Evolutionary conservation across 257 asterid genomes (phyloP).

Genomic region (Scutellaria barbata): DNA sequence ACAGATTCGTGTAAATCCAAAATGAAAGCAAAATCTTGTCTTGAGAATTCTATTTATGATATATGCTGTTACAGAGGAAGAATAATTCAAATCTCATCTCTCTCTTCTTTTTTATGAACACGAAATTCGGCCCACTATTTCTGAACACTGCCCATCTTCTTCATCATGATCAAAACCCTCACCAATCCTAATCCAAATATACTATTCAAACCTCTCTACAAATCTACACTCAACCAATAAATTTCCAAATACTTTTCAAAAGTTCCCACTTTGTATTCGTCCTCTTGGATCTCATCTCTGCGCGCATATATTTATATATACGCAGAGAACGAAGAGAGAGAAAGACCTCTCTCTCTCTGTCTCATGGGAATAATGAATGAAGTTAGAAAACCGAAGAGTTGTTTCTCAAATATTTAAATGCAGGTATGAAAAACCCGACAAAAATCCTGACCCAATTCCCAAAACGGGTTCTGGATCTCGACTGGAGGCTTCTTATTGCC

Average conservation of each 20-base stretch:
- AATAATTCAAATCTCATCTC: too few species aligned
- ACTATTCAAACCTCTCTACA: conserved; percentile 27
- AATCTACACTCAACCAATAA: background rate
- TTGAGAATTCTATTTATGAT: too few species aligned
- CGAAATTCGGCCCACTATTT: too few species aligned
- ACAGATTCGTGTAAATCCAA: too few species aligned
- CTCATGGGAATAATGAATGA: conserved; percentile 31
- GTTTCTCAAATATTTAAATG: background rate
- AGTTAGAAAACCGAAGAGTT: conserved; percentile 16
- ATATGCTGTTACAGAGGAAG: too few species aligned
- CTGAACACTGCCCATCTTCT: background rate
- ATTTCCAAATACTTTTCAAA: conserved; percentile 7
- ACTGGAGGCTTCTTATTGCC: conserved; percentile 59
- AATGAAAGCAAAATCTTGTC: too few species aligned
- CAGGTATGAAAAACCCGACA: conserved; percentile 48
- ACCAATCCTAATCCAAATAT: background rate
- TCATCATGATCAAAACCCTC: conserved; percentile 28
- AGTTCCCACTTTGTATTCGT: background rate
- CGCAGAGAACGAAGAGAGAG: background rate
- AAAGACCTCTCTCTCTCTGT: background rate
- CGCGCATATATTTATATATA: background rate
- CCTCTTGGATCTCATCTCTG: conserved; percentile 18
- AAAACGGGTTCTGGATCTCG: conserved; percentile 59
- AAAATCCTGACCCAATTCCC: conserved; percentile 51
- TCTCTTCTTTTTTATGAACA: background rate